Conservation (phyloP, 2,329 filamentous ascomycete genomes). For the Apiospora koreana region DNA sequence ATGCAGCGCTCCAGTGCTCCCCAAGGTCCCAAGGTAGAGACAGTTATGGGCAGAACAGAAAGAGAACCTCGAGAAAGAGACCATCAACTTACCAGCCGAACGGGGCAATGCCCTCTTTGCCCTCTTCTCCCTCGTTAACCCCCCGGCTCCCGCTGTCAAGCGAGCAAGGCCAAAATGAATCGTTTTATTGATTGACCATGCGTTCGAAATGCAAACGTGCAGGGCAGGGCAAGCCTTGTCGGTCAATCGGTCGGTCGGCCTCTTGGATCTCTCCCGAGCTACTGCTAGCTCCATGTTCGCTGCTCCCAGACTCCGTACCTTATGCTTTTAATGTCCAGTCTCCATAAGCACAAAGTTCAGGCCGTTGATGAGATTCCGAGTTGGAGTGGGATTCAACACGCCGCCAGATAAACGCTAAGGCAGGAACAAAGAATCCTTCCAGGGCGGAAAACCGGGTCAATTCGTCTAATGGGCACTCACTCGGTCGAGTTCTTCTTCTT, state of each 20-base stretch:
- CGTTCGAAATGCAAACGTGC: neutral
- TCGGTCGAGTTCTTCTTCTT: neutral
- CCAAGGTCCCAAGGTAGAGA: too few species aligned
- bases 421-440: neutral
- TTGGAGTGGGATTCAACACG: neutral
- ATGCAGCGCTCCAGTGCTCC: neutral
- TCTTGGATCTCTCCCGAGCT: neutral
- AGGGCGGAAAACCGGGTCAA: neutral
- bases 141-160: conserved; percentile 3
- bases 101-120: neutral
- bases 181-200: conserved; percentile 2
- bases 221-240: neutral
- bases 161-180: neutral
- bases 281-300: neutral
- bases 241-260: neutral
- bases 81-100: neutral
- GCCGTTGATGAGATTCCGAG: too few species aligned
- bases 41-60: too few species aligned
- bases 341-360: too few species aligned
- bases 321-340: too few species aligned
- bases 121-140: neutral
- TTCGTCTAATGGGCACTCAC: neutral
- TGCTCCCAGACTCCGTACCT: too few species aligned
- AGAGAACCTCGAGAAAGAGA: too few species aligned
- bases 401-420: conserved; percentile 1